These are phyloP conservation scores for Solanum sitiens DNA, from an alignment of 257 asterid species.

Conservation along the genomic window DNA sequence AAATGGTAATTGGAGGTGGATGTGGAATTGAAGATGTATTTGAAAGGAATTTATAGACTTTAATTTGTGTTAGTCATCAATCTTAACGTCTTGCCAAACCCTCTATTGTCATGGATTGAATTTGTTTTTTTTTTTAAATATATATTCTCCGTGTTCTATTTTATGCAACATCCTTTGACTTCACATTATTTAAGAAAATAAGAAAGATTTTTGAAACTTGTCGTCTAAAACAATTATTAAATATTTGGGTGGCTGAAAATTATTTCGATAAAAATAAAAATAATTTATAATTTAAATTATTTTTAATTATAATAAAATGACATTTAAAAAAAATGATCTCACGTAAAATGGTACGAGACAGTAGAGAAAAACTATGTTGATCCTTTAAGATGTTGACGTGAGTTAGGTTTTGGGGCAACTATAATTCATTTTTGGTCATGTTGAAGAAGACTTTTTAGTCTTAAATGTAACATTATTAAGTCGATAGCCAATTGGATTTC, in stretches of 20 bases:
- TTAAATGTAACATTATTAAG: not conserved
- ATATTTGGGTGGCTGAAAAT: not conserved
- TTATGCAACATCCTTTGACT: no score
- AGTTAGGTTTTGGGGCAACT: not conserved
- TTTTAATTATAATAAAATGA: no score
- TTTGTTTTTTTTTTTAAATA: not conserved
- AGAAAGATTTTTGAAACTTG: no score
- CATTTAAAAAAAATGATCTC: no score
- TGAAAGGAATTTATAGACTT: not conserved
- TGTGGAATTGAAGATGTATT: not conserved
- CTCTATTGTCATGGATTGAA: not conserved
- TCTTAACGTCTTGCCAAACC: not conserved
- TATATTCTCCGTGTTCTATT: no score
- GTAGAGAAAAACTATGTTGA: not conserved
- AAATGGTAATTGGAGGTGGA: not conserved
- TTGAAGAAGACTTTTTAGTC: not conserved
- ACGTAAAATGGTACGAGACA: no score
- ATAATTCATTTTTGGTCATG: not conserved
- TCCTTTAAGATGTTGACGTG: not conserved
- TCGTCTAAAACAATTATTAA: not conserved
- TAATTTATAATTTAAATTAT: no score
- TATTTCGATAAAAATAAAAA: no score
- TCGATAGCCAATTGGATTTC: not conserved
- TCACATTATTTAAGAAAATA: no score
- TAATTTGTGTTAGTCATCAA: no score